Conservation (phyloP, 2,329 filamentous ascomycete species). For the Penicillium sp. region DNA sequence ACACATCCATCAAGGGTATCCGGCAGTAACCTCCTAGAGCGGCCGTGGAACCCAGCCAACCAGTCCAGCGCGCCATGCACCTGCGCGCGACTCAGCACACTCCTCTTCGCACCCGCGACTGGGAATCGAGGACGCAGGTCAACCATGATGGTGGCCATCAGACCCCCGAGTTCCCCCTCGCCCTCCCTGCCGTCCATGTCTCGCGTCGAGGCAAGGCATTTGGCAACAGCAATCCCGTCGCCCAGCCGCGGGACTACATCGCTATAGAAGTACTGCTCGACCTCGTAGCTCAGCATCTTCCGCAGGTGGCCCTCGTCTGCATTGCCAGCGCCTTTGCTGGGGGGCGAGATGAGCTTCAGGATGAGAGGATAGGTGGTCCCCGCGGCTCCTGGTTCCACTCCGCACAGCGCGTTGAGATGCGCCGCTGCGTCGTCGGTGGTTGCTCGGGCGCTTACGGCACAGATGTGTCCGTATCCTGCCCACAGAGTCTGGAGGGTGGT, state of each 20-base stretch:
- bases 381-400: constrained; percentile 12
- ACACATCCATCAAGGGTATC: constrained; percentile 30
- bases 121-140: constrained; percentile 57
- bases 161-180: constrained; percentile 23
- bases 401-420: constrained; percentile 22
- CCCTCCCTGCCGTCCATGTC: constrained; percentile 24
- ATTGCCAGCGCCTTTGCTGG: constrained; percentile 28
- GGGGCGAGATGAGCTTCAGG: constrained; percentile 60
- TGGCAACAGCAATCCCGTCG: constrained; percentile 48
- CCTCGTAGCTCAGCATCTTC: constrained; percentile 65
- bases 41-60: constrained; percentile 61
- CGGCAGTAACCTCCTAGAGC: constrained; percentile 45
- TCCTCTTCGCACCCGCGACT: constrained; percentile 45
- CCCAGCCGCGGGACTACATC: constrained; percentile 53
- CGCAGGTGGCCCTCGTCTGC: constrained; percentile 60
- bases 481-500: constrained; percentile 44
- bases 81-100: constrained; percentile 48
- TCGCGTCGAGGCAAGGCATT: constrained; percentile 49
- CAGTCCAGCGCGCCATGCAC: constrained; percentile 58
- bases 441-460: constrained; percentile 50
- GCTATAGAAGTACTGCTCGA: constrained; percentile 65
- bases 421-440: constrained; percentile 23
- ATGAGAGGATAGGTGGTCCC: constrained; percentile 43
- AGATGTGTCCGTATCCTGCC: constrained; percentile 56
- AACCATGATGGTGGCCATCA: constrained; percentile 57